phyloP scores from a whole-genome alignment of 768 basidiomycete genomes.

The Boletellus ananiceps region DNA sequence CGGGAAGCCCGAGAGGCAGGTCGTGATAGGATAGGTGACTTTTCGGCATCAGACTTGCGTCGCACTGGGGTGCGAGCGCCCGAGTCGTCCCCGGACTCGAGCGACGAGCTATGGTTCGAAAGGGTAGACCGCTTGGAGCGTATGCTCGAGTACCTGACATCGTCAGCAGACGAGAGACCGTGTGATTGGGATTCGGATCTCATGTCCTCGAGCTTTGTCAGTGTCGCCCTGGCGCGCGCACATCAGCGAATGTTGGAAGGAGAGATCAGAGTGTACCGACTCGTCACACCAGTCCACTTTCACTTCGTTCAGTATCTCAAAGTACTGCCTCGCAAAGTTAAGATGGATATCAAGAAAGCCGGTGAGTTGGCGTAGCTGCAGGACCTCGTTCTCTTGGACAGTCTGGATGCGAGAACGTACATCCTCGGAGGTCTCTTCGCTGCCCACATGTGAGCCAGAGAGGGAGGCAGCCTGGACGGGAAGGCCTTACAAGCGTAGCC shows the following conservation, averaged over 20 bases:
- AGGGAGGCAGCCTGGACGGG: neutral
- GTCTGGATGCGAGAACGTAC: conserved; percentile 73
- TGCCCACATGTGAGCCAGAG: conserved; percentile 28
- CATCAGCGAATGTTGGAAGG: conserved; percentile 5
- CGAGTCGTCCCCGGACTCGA: conserved; percentile 37
- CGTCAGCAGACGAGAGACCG: conserved; percentile 14
- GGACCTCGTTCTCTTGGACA: conserved; percentile 75
- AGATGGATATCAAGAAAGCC: conserved; percentile 69
- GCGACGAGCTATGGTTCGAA: conserved; percentile 20
- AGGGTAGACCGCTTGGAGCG: conserved; percentile 31
- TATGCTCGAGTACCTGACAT: conserved; percentile 30
- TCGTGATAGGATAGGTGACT: conserved; percentile 48
- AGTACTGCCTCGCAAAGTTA: conserved; percentile 67
- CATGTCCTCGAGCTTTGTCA: conserved; percentile 26
- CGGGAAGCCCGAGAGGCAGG: conserved; percentile 57
- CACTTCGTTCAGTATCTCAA: conserved; percentile 68
- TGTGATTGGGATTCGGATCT: conserved; percentile 17
- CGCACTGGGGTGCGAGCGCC: conserved; percentile 23
- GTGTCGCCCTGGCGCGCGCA: conserved; percentile 22
- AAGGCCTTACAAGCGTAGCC: conserved; percentile 64
- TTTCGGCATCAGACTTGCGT: conserved; percentile 41
- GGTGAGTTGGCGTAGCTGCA: conserved; percentile 67
- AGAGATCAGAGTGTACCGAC: conserved; percentile 35
- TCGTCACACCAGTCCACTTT: conserved; percentile 62
- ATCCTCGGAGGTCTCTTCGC: conserved; percentile 85